Evolutionary conservation across 495 filamentous ascomycete species (phyloP).

Genomic region (Chaetomium cochliodes): DNA sequence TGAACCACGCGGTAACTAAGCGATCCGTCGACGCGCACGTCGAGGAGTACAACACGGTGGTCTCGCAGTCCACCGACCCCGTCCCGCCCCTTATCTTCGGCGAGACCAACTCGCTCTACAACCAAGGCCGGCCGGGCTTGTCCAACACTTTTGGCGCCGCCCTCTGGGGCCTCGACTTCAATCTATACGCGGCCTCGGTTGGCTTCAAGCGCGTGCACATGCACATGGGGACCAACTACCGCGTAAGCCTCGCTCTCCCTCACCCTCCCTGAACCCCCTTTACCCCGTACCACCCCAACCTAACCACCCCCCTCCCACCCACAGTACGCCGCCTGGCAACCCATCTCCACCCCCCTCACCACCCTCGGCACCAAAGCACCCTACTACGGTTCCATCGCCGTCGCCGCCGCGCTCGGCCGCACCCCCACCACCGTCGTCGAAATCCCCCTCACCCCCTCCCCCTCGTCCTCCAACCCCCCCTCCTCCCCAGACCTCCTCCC

Average conservation of each 20-base stretch:
- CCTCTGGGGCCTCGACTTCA: slow-evolving; percentile 68
- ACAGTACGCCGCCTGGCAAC: slow-evolving; percentile 54
- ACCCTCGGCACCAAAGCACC: slow-evolving; percentile 61
- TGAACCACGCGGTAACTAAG: slow-evolving; percentile 63
- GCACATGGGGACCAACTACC: slow-evolving; percentile 65
- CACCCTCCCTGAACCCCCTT: neutral
- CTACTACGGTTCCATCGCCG: slow-evolving; percentile 65
- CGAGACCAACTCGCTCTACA: slow-evolving; percentile 65
- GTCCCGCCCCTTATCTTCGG: slow-evolving; percentile 60
- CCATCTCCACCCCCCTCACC: slow-evolving; percentile 52
- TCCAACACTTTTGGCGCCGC: slow-evolving; percentile 71
- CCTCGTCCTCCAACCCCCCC: slow-evolving; percentile 10
- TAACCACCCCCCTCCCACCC: neutral
- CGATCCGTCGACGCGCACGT: slow-evolving; percentile 50
- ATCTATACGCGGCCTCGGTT: slow-evolving; percentile 56
- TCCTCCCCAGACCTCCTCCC: slow-evolving; percentile 26
- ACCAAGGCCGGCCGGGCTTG: slow-evolving; percentile 60
- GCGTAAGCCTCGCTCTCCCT: slow-evolving; percentile 32
- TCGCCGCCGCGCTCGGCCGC: slow-evolving; percentile 55
- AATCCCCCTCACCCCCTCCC: slow-evolving; percentile 42
- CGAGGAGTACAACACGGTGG: slow-evolving; percentile 45
- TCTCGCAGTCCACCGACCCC: slow-evolving; percentile 34
- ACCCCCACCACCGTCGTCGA: slow-evolving; percentile 41
- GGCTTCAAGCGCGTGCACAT: slow-evolving; percentile 62
- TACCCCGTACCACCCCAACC: neutral